Base-by-base conservation (phyloP, 495 filamentous ascomycete species). In the Aspergillus affinis region DNA sequence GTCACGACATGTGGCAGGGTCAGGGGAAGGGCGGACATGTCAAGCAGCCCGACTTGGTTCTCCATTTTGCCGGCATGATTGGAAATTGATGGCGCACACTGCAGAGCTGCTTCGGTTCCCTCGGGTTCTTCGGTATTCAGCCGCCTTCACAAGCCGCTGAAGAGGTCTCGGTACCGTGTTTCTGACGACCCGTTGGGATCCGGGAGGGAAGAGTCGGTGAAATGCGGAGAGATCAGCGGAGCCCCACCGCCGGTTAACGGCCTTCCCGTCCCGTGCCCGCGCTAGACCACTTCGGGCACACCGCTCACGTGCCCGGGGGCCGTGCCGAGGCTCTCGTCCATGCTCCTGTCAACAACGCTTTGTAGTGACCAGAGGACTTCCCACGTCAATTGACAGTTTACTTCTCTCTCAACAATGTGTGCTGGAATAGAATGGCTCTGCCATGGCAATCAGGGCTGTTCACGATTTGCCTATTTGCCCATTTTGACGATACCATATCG, bases 31-130 rank as follows among this genome's bases (percentile, higher is more conserved):
- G 18, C 53, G 4, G n/a, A 55, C 53, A 55, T 13, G 53, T 55
- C 32, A 55, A 55, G 41, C 53, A 55, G 9, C 53, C 53, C 6
- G 53, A 55, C 36, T 55, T 55, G 17, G 53, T 55, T 26, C 53
- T 55, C 53, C 53, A 55, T 30, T 46, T 55, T 3, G 53, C 30
- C 30, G 53, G 53, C 53, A 55, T 55, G 50, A 26, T 41, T 41
- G 3, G 13, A 15, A 17, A 15, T 8, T 5, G 12, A 41, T 13
- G 36, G 3, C 12, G 13, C 13, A 41, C 36, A 15, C 10, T 41
- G 36, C 36, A 13, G 8, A 15, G 10, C 36, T 15, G 0, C 36
- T 41, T 41, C 13, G 36, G 4, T 4, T 15, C 36, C 3, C 9
- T 17, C 13, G 13, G 36, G 12, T 41, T 10, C 4, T 2, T 41